A percentile compares a stretch with the other conserved stretches of the same genome.
Evolutionary conservation across 2,329 filamentous ascomycete genomes (phyloP).

Genomic region (Trichoderma koningii): DNA sequence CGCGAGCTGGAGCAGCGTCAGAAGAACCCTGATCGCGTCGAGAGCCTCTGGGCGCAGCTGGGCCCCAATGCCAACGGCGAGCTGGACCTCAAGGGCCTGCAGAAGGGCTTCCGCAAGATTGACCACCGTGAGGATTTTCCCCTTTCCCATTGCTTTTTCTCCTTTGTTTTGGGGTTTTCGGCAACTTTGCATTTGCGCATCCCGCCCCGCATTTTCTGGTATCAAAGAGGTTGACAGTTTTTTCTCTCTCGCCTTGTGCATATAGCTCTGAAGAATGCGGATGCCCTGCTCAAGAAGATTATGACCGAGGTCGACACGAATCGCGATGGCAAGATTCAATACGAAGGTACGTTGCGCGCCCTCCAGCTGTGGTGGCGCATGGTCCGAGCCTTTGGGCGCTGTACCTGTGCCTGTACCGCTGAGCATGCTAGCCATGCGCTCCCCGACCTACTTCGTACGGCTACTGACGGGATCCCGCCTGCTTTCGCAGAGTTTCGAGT

Average conservation of each 20-base stretch:
- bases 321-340: slow-evolving; percentile 87
- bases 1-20: slow-evolving; percentile 70
- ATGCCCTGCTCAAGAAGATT: slow-evolving; percentile 78
- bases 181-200: slow-evolving; percentile 11
- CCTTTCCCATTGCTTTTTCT: not conserved
- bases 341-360: slow-evolving; percentile 64
- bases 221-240: not conserved
- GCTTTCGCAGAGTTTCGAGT: slow-evolving; percentile 73
- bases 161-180: not conserved
- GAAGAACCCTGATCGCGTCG: slow-evolving; percentile 70
- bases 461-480: slow-evolving; percentile 21
- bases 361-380: not conserved
- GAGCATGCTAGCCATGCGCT: not conserved
- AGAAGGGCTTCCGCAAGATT: slow-evolving; percentile 81
- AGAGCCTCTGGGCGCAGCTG: slow-evolving; percentile 80
- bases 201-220: not conserved
- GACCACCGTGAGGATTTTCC: slow-evolving; percentile 74
- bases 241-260: not conserved
- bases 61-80: slow-evolving; percentile 76
- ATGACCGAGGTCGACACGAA: slow-evolving; percentile 82
- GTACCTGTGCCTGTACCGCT: not conserved
- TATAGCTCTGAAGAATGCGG: slow-evolving; percentile 81
- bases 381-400: not conserved
- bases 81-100: slow-evolving; percentile 80
- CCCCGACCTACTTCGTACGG: not conserved